Evolutionary conservation across 495 filamentous ascomycete species (phyloP), one percentile per base, ranked within the genome.

Genomic region (Hypoxylon intermedium): DNA sequence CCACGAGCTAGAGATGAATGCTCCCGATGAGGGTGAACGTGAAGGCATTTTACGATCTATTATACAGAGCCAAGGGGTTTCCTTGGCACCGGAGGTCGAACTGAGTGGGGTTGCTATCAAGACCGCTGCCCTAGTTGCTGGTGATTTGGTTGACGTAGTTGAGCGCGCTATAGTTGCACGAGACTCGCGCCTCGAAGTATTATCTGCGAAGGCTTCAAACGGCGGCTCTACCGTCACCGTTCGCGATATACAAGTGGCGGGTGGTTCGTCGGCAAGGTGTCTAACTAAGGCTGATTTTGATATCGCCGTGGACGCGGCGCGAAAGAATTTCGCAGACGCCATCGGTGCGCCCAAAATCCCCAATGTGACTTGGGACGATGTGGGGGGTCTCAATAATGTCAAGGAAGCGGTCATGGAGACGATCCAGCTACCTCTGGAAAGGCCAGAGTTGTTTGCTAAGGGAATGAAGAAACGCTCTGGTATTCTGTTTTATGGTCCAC

Each of bases 401-500:
- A 97, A 98, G 78, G 90, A 93, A 62, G 92, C 95, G 44, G 87
- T 99, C 48, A 88, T 92, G 73, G 94, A 99, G 69, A 99, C 94
- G 0, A 98, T 99, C 48, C 93, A 97, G 67, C 81, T 98, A 24
- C 94, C 94, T 0, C 84, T 98, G 5, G 89, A 96, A 61, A 83
- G 92, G 6, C 95, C 94, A 3, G 95, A 98, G 69, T 80, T 99
- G 4, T 99, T 99, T 67, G 93, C 92, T 28, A 93, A 93, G 76
- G 95, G 95, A 40, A 95, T 99, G 92, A 97, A 97, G 82, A 98
- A 98, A 76, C 89, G 94, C 33, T 94, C 90, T 53, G 94, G 94
- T 67, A 98, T 99, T 58, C 77, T 99, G 55, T 98, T 99, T 79
- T 98, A 99, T 67, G 94, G 94, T 0, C 95, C 95, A 6, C 94